Base-by-base conservation (phyloP, 1,139 yeast species). In the Hyphopichia burtonii region DNA sequence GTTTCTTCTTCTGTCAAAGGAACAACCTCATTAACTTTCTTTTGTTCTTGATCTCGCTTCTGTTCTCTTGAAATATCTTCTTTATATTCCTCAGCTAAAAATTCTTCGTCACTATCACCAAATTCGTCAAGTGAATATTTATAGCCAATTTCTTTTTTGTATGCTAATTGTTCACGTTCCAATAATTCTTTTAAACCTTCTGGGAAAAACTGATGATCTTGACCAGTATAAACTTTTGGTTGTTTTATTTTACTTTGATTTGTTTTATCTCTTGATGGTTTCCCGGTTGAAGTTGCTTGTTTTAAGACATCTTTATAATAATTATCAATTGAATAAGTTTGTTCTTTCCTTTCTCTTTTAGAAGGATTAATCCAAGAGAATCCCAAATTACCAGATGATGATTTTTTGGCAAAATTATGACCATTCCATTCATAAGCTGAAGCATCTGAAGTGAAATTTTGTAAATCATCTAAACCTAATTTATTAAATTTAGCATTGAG, bases 361-460 rank as follows among this genome's bases (percentile, higher is more conserved):
- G 93, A 75, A 0, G 96, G 96, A 51, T 89, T 88, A 37, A 90
- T 84, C 96, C 96, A 89, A 7, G 77, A 66, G 33, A 80, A 73
- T 1, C 76, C 72, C 36, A 68, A 66, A 44, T 78, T 72, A 32
- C 71, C 71, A n/a, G 68, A 60, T 35, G 50, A 48, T 10, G 64
- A 67, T 50, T 75, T 79, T 52, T 88, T 86, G 37, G 95, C 87
- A 60, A 90, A 93, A 58, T 91, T 90, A 56, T 88, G 84, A 19
- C 99, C 99, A 57, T 93, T 90, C 99, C 99, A 93, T 61, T 91
- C 96, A 63, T 91, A 93, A 0, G 96, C 93, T 2, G 96, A 88
- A 30, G 81, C 81, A 52, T 90, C 96, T 14, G 90, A 82, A 0
- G 91, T 80, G 56, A 93, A 90, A 58, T 88, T 88, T 58, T 91